A percentile compares a stretch with the other conserved stretches of the same genome.
Evolutionary conservation across 2,329 filamentous ascomycete genomes (phyloP).

Genomic region (Talaromyces sp.): DNA sequence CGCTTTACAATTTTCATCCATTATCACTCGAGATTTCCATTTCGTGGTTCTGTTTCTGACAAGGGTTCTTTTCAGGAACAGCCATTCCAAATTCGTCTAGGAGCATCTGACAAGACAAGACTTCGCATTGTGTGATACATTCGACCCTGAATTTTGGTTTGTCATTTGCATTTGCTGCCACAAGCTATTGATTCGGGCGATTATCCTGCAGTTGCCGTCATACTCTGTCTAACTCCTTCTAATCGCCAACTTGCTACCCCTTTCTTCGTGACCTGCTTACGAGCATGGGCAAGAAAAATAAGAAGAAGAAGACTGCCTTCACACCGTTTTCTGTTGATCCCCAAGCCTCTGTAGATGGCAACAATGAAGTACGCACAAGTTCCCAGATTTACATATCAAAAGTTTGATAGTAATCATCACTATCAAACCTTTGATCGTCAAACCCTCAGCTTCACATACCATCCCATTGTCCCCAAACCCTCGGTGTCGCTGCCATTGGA

Average conservation of each 20-base stretch:
- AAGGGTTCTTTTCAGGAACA: not conserved
- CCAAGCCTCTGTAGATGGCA: conserved; percentile 27
- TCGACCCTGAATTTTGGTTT: conserved; percentile 11
- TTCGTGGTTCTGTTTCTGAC: conserved; percentile 8
- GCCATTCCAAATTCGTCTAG: conserved; percentile 12
- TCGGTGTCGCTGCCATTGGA: conserved; percentile 33
- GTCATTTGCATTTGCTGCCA: conserved; percentile 15
- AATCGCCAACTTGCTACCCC: not conserved
- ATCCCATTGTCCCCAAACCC: conserved; percentile 34
- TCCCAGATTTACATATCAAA: conserved; percentile 43
- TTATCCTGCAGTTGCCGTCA: conserved; percentile 16
- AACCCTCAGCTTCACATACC: conserved; percentile 36
- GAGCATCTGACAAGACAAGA: not conserved
- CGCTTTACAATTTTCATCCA: conserved; percentile 30
- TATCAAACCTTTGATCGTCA: conserved; percentile 45
- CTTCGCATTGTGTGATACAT: conserved; percentile 8
- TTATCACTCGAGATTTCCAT: conserved; percentile 25
- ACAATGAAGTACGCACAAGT: conserved; percentile 43
- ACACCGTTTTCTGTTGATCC: conserved; percentile 27
- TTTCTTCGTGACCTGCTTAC: conserved; percentile 32
- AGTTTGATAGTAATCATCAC: conserved; percentile 38
- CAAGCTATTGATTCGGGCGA: conserved; percentile 4
- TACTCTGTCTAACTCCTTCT: conserved; percentile 7
- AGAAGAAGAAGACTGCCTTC: conserved; percentile 36
- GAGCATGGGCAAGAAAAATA: conserved; percentile 32